Base-by-base conservation (phyloP, 306 rosid genomes). In the Dalbergia cochinchinensis region DNA sequence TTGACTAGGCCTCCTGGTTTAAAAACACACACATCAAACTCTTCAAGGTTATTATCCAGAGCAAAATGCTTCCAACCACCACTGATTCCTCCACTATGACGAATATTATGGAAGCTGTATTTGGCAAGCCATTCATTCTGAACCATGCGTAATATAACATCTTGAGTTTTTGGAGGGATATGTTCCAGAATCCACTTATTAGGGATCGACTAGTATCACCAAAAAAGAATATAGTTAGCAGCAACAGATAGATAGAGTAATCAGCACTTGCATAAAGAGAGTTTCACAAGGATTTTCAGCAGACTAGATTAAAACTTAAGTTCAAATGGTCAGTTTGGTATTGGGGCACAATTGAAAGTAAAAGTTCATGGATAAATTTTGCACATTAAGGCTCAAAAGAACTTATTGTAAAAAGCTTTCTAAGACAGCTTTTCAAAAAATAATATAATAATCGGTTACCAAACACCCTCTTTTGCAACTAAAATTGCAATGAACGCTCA, bases 21-120 rank as follows among this genome's bases (percentile, higher is more conserved):
- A 16, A 90, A 86, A 75, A 92, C 79, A 16, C 94, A 90, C 8
- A 86, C 91, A 75, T 92, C 97, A 35, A 42, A 85, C 73, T 86
- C 91, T 79, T 92, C 94, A 22, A 92, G 87, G 83, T 89, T 87
- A 55, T 90, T 92, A 60, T 89, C 95, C 9, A 87, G 11, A 0
- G 87, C 74, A 75, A 90, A 92, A 65, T 71, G 75, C 54, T 87
- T 90, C 95, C 97, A 92, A 20, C 97, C 95, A 47, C 89, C 83
- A 13, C 86, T 47, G 31, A 92, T 78, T 19, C 92, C 97, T 39
- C 95, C 88, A 4, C 13, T 79, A 5, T 33, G 51, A 13, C 94
- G 91, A 35, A 3, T 14, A 19, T 5, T 22, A 33, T 77, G 69
- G 33, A 3, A 86, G 78, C 51, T 77, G 77, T 81, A 90, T 78